Evolutionary conservation across 1,284 basidiomycete species (phyloP).

Genomic region (Golubevia pallescens): DNA sequence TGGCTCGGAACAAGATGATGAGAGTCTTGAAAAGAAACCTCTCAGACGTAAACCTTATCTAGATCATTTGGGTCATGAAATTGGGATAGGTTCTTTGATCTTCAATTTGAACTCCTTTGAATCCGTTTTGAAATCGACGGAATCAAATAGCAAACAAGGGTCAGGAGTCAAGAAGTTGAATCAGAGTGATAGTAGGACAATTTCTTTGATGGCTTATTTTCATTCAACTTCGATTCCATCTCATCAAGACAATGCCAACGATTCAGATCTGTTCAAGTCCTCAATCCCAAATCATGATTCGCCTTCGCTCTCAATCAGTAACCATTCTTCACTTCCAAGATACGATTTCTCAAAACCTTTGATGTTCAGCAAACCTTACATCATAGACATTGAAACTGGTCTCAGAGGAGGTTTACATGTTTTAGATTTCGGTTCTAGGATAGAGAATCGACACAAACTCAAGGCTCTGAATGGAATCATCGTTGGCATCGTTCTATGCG

Average conservation of each 20-base stretch:
- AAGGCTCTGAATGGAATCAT: conserved; percentile 80
- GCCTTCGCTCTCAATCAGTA: conserved; percentile 52
- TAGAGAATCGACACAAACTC: conserved; percentile 35
- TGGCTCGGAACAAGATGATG: background rate
- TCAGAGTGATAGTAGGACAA: conserved; percentile 57
- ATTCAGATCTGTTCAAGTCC: conserved; percentile 6
- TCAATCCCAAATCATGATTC: conserved; percentile 1
- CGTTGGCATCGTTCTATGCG: conserved; percentile 68
- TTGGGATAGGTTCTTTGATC: background rate
- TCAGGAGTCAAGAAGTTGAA: no score
- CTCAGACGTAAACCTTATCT: background rate
- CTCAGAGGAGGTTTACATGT: conserved; percentile 69
- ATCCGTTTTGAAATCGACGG: background rate
- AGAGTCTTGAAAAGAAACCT: background rate
- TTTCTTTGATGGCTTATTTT: conserved; percentile 82
- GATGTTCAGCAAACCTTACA: conserved; percentile 61
- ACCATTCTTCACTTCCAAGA: conserved; percentile 15
- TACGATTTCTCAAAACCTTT: conserved; percentile 80
- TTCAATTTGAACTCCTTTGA: background rate
- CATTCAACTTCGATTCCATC: conserved; percentile 66
- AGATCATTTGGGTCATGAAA: background rate
- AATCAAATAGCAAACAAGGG: conserved; percentile 25
- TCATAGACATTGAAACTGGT: conserved; percentile 69
- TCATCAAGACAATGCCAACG: background rate
- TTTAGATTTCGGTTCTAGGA: conserved; percentile 28